A percentile compares a stretch with the other conserved stretches of the same genome.
These are phyloP conservation scores for Aspergillus ellipticus DNA, from an alignment of 495 filamentous ascomycete species.

Conservation along the genomic window DNA sequence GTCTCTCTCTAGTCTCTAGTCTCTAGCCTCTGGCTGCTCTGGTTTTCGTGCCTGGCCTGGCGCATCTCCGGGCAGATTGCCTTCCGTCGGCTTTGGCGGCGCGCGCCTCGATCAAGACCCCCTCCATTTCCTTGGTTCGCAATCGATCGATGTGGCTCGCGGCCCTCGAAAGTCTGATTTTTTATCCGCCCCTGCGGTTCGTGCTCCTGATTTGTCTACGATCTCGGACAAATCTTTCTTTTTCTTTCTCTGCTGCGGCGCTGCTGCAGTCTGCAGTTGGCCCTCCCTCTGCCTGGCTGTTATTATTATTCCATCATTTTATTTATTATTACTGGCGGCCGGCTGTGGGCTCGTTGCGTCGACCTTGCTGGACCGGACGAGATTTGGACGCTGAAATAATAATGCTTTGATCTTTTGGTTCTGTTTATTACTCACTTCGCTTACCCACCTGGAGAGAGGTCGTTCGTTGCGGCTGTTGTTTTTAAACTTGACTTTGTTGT, in stretches of 20 bases:
- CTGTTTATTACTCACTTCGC: no score
- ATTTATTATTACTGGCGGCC: no score
- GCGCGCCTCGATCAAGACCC: background rate
- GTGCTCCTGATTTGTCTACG: background rate
- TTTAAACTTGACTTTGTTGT: background rate
- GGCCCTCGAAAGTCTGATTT: background rate
- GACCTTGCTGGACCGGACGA: background rate
- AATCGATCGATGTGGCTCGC: background rate
- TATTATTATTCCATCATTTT: no score
- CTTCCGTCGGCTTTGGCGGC: background rate
- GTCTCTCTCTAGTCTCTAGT: background rate
- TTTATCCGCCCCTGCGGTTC: background rate
- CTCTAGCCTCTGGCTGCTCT: background rate
- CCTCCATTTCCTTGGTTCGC: background rate
- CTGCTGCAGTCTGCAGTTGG: no score
- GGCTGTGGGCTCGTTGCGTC: background rate
- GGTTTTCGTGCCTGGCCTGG: conserved; percentile 2
- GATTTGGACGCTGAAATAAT: no score
- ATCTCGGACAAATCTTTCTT: no score
- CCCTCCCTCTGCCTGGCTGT: no score
- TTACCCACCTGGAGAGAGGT: no score
- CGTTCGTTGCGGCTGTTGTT: no score
- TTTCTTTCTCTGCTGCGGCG: background rate
- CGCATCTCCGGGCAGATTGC: conserved; percentile 8
- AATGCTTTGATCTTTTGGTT: no score